Evolutionary conservation across 179 eudicot species (phyloP).

Genomic region (Pouteria campechiana): DNA sequence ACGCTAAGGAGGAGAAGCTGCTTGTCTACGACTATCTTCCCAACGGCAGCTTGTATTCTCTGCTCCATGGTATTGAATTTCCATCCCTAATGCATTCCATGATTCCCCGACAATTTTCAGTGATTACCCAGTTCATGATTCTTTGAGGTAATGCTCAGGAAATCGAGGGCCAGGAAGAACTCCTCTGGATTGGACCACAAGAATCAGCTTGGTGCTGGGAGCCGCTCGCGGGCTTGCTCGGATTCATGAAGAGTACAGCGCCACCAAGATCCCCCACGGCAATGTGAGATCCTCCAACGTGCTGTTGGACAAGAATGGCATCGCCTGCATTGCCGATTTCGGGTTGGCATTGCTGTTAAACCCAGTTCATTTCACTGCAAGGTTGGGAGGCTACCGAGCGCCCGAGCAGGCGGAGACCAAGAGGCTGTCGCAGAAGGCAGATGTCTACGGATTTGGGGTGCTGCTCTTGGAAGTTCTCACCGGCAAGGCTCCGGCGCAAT

Average conservation of each 20-base stretch:
- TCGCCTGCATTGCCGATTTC: slow-evolving; percentile 79
- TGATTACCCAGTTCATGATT: neutral
- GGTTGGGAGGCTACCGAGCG: slow-evolving; percentile 75
- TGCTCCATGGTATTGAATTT: slow-evolving; percentile 65
- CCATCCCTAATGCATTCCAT: neutral
- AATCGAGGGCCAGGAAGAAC: slow-evolving; percentile 87
- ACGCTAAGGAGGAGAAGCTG: slow-evolving; percentile 84
- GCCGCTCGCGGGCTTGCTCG: slow-evolving; percentile 77
- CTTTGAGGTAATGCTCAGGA: slow-evolving; percentile 12
- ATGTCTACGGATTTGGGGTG: slow-evolving; percentile 88
- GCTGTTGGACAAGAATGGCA: slow-evolving; percentile 72
- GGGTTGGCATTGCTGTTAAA: slow-evolving; percentile 68
- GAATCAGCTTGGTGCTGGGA: slow-evolving; percentile 72
- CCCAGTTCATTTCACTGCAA: slow-evolving; percentile 66
- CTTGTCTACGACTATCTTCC: slow-evolving; percentile 87
- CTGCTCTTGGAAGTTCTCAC: slow-evolving; percentile 68
- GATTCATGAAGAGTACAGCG: slow-evolving; percentile 58
- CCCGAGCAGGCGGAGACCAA: slow-evolving; percentile 74
- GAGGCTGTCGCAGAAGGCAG: slow-evolving; percentile 78
- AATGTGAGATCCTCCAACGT: slow-evolving; percentile 76
- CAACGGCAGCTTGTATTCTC: slow-evolving; percentile 86
- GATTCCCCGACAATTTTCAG: neutral
- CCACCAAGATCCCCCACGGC: slow-evolving; percentile 85
- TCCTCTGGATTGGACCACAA: slow-evolving; percentile 87
- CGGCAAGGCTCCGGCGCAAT: slow-evolving; percentile 53